phyloP scores from a whole-genome alignment of 768 basidiomycete species.

The Boletus rubropictus region DNA sequence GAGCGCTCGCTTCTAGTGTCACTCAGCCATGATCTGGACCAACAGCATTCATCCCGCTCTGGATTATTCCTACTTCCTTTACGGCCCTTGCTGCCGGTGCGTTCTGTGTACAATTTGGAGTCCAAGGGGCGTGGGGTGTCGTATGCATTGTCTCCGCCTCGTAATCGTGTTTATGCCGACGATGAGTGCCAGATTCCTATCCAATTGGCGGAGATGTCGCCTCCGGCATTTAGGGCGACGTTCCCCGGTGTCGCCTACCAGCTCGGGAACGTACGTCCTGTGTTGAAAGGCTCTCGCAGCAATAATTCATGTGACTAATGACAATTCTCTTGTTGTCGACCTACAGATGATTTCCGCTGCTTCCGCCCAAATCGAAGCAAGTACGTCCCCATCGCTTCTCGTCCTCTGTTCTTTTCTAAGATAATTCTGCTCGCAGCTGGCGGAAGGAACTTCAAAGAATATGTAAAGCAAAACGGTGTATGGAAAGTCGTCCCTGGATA shows the following conservation, averaged over 20 bases:
- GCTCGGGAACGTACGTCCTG: constrained; percentile 52
- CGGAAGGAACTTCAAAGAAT: constrained; percentile 50
- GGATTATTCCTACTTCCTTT: constrained; percentile 76
- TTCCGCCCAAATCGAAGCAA: constrained; percentile 75
- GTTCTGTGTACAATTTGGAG: constrained; percentile 82
- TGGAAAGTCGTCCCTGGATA: constrained; percentile 52
- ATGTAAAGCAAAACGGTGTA: constrained; percentile 38
- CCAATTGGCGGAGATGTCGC: constrained; percentile 78
- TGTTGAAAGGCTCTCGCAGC: not conserved
- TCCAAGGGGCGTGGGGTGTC: constrained; percentile 89
- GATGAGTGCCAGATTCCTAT: constrained; percentile 50
- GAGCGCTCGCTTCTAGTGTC: not conserved
- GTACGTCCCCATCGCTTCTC: constrained; percentile 30
- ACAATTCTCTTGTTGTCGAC: not conserved
- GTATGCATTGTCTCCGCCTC: constrained; percentile 36
- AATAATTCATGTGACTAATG: not conserved
- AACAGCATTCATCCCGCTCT: constrained; percentile 62
- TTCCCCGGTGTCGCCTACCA: constrained; percentile 87
- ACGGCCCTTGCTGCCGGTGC: constrained; percentile 71
- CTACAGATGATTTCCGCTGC: constrained; percentile 60
- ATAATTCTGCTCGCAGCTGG: constrained; percentile 40
- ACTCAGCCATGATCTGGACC: not conserved
- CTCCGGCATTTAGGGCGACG: constrained; percentile 83
- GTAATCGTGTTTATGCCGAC: not conserved
- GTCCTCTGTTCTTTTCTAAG: not conserved